Evolutionary conservation across 306 rosid genomes (phyloP), one percentile per base, ranked within the genome.

Genomic region (Fagus sylvatica): DNA sequence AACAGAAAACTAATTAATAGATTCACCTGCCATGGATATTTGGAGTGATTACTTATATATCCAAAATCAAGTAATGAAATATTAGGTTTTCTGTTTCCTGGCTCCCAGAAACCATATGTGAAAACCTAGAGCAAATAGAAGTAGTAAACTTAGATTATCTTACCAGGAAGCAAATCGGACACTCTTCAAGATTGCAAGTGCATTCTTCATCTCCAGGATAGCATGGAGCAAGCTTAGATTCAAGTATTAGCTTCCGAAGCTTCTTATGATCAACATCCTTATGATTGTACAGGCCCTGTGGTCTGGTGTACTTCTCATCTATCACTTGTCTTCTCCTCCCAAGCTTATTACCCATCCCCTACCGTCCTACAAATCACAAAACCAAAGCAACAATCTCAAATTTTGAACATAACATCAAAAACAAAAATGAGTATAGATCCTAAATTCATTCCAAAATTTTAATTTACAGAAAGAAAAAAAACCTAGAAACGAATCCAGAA

Each of bases 91-190:
- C 71, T 66, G 46, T 17, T 39, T 66, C 13, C 49, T 3, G 0
- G 49, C 13, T 39, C 33, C 46, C 71, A 39, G 4, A 65, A 17
- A 66, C 19, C 9, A 66, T 66, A 43, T 60, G 7, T 17, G 13
- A 43, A 39, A 66, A 39, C 19, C 49, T n/a, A n/a, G 51, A 61
- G 22, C 49, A 34, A 13, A 64, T 66, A 66, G 51, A 39, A 16
- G 43, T 39, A 39, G 7, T 62, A 33, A 62, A 17, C 32, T 17
- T 7, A 0, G 17, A 7, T 37, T 39, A 81, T 69, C 91, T 74
- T 30, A 96, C 99, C 97, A 93, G 90, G 87, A 91, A 96, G 89
- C 99, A 96, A 79, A 96, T 96, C 17, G 99, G 99, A 84, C 99
- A 96, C 85, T 96, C 99, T 88, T 93, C 99, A 19, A 85, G 94